Evolutionary conservation across 2,329 filamentous ascomycete genomes (phyloP).

Genomic region (Trichoderma simmonsii): DNA sequence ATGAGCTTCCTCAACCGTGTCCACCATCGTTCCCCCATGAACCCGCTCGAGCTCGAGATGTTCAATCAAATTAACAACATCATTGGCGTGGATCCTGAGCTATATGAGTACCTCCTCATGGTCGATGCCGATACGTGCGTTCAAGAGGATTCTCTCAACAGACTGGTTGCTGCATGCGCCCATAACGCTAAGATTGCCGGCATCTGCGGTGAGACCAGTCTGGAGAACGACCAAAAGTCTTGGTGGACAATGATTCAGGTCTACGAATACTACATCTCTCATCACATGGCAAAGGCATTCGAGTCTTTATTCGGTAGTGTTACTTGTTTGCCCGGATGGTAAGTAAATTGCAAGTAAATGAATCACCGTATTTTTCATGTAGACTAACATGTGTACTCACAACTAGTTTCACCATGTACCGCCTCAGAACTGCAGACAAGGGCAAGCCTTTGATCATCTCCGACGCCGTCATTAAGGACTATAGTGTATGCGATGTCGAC

Average conservation of each 20-base stretch:
- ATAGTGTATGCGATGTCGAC: slow-evolving; percentile 84
- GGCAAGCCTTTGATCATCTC: slow-evolving; percentile 93
- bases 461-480: slow-evolving; percentile 82
- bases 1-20: slow-evolving; percentile 99
- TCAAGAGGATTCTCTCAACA: slow-evolving; percentile 84
- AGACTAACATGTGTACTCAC: background rate
- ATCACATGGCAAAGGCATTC: slow-evolving; percentile 94
- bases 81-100: slow-evolving; percentile 93
- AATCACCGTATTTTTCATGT: background rate
- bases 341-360: slow-evolving; percentile 42
- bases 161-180: slow-evolving; percentile 86
- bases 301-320: slow-evolving; percentile 97
- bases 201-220: slow-evolving; percentile 93
- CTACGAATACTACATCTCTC: slow-evolving; percentile 99
- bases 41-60: slow-evolving; percentile 92
- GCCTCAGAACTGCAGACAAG: slow-evolving; percentile 87
- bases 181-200: slow-evolving; percentile 95
- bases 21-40: slow-evolving; percentile 92
- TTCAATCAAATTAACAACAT: slow-evolving; percentile 99
- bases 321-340: slow-evolving; percentile 98
- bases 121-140: slow-evolving; percentile 97
- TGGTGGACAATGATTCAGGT: slow-evolving; percentile 99
- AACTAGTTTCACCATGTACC: slow-evolving; percentile 95
- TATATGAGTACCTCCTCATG: slow-evolving; percentile 97
- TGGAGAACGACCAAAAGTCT: slow-evolving; percentile 90